These are phyloP conservation scores for Prunus armeniaca DNA, from an alignment of 306 rosid genomes.

Conservation along the genomic window DNA sequence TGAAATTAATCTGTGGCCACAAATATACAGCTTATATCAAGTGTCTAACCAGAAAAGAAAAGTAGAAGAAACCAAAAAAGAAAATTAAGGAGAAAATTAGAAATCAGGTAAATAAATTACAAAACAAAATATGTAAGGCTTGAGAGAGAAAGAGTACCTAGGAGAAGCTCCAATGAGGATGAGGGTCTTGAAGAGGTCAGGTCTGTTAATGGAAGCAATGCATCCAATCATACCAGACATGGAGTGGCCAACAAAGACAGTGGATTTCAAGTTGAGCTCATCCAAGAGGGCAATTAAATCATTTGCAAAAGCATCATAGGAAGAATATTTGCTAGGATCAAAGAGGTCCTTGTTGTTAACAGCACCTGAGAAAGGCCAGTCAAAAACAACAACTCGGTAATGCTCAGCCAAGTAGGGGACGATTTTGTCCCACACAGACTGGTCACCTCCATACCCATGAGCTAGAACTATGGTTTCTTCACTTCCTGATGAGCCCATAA, in stretches of 20 bases:
- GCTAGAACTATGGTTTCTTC: slow-evolving; percentile 66
- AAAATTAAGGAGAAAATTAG: background rate
- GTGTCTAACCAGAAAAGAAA: background rate
- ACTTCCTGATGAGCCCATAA: slow-evolving; percentile 34
- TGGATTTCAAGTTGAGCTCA: slow-evolving; percentile 46
- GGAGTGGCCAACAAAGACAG: slow-evolving; percentile 76
- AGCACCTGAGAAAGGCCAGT: slow-evolving; percentile 78
- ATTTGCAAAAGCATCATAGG: slow-evolving; percentile 57
- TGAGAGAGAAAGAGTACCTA: slow-evolving; percentile 32
- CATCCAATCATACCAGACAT: slow-evolving; percentile 96
- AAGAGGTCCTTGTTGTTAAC: slow-evolving; percentile 38
- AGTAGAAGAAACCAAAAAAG: background rate
- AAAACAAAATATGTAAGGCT: background rate
- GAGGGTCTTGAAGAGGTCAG: slow-evolving; percentile 66
- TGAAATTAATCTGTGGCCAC: background rate
- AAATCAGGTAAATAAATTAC: background rate
- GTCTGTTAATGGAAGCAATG: slow-evolving; percentile 75
- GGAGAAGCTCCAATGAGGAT: slow-evolving; percentile 86
- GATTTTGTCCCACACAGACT: slow-evolving; percentile 79
- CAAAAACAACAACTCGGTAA: slow-evolving; percentile 52
- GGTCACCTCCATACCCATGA: slow-evolving; percentile 85
- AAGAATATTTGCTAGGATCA: slow-evolving; percentile 51
- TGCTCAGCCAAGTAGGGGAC: slow-evolving; percentile 44
- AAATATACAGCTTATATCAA: background rate
- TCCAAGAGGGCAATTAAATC: slow-evolving; percentile 55